Evolutionary conservation across 2,329 filamentous ascomycete genomes (phyloP).

Genomic region (Leptographium radiaticola): DNA sequence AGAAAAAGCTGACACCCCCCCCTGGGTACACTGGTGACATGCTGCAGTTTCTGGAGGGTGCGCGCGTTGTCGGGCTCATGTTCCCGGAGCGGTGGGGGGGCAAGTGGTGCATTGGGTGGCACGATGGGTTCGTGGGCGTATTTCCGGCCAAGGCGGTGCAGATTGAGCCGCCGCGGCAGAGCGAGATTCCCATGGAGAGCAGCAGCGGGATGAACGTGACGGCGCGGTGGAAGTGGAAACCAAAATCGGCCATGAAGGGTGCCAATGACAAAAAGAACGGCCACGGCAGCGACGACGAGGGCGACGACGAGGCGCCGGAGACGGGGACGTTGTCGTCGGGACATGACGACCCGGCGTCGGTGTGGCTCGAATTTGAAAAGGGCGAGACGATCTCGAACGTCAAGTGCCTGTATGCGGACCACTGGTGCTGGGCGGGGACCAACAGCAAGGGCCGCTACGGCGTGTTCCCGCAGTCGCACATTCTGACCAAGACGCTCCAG

Average conservation of each 20-base stretch:
- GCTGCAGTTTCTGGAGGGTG: conserved; percentile 30
- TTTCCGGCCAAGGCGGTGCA: conserved; percentile 35
- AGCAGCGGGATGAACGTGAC: conserved; percentile 34
- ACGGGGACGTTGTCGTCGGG: conserved; percentile 12
- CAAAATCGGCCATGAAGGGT: conserved; percentile 8
- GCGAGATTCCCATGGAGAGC: conserved; percentile 32
- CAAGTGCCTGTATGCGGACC: conserved; percentile 22
- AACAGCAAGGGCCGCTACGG: conserved; percentile 21
- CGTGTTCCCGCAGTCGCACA: conserved; percentile 18
- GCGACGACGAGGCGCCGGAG: conserved; percentile 11
- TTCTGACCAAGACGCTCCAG: conserved; percentile 9
- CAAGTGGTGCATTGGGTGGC: conserved; percentile 45
- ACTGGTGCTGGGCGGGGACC: conserved; percentile 24
- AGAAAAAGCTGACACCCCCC: conserved; percentile 20
- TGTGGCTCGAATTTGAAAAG: conserved; percentile 51
- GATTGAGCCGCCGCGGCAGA: conserved; percentile 31
- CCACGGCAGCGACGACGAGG: conserved; percentile 4
- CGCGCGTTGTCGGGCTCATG: conserved; percentile 34
- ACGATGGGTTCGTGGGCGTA: conserved; percentile 37
- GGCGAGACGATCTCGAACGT: conserved; percentile 56
- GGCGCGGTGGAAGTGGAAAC: conserved; percentile 39
- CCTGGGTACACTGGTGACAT: conserved; percentile 20
- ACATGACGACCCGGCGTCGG: conserved; percentile 20
- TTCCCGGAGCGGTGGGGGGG: conserved; percentile 39
- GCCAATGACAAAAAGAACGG: not conserved